Evolutionary conservation across 768 basidiomycete species (phyloP).

Genomic region (Cantharellus cinnabarinus): DNA sequence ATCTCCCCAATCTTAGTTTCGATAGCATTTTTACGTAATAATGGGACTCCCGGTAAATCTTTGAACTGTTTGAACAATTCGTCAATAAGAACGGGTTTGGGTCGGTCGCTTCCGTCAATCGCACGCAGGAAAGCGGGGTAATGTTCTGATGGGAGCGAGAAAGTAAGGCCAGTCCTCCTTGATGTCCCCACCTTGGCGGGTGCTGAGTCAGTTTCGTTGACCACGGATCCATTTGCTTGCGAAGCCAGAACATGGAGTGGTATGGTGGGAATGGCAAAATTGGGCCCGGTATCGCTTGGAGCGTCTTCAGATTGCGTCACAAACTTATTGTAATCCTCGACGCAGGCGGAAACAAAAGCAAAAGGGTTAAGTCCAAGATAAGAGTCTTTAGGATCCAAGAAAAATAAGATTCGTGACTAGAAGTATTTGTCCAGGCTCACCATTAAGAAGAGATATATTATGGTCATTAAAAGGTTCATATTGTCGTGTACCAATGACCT

Average conservation of each 20-base stretch:
- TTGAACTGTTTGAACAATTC: conserved; percentile 50
- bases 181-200: neutral
- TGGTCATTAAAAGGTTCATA: conserved; percentile 55
- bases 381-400: conserved; percentile 29
- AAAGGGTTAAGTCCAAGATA: conserved; percentile 62
- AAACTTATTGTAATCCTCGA: conserved; percentile 17
- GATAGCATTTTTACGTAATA: conserved; percentile 67
- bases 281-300: conserved; percentile 9
- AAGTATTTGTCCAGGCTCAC: conserved; percentile 21
- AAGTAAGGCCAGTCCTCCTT: conserved; percentile 5
- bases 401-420: neutral
- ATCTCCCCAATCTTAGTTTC: conserved; percentile 65
- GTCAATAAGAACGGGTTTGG: conserved; percentile 37
- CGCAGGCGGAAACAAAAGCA: conserved; percentile 35
- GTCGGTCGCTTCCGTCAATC: conserved; percentile 45
- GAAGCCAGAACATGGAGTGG: conserved; percentile 11
- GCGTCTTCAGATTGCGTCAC: conserved; percentile 12
- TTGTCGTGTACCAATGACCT: conserved; percentile 38
- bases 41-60: conserved; percentile 19
- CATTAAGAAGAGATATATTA: conserved; percentile 67
- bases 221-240: neutral
- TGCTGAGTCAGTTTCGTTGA: too few species aligned
- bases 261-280: conserved; percentile 14
- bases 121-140: conserved; percentile 52
- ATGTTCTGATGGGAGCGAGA: conserved; percentile 17